Evolutionary conservation across 2,329 filamentous ascomycete genomes (phyloP).

Genomic region (Ilyonectria sp.): DNA sequence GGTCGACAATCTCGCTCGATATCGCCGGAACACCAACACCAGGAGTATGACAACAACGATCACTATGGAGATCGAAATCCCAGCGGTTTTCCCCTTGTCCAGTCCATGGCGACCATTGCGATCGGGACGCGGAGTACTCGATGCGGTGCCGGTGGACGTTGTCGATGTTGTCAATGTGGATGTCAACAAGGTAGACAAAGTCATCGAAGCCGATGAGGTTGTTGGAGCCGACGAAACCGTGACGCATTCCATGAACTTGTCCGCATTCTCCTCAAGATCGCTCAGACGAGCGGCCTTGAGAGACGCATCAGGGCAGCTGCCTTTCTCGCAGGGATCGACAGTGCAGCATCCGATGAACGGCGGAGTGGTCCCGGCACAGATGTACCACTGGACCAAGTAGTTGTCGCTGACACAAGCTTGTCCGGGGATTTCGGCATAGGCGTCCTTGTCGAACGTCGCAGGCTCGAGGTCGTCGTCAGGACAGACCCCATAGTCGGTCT

Average conservation of each 20-base stretch:
- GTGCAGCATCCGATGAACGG: conserved; percentile 59
- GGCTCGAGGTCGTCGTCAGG: conserved; percentile 40
- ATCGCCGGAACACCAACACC: too few species aligned
- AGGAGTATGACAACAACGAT: too few species aligned
- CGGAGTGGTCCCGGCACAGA: conserved; percentile 48
- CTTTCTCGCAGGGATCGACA: conserved; percentile 39
- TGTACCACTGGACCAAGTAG: conserved; percentile 50
- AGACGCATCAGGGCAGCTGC: conserved; percentile 29
- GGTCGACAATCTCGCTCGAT: too few species aligned
- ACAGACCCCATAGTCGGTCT: conserved; percentile 35
- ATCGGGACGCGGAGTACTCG: too few species aligned
- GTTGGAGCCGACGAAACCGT: background rate
- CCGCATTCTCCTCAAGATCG: conserved; percentile 4
- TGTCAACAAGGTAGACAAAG: background rate
- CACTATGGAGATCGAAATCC: too few species aligned
- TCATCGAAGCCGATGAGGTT: background rate
- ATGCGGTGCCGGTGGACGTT: background rate
- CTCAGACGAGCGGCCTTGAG: conserved; percentile 39
- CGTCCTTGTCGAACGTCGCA: conserved; percentile 48
- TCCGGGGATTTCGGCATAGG: conserved; percentile 45
- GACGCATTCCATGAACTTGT: conserved; percentile 7
- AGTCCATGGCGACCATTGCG: too few species aligned
- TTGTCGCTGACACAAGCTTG: conserved; percentile 52
- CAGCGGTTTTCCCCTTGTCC: too few species aligned
- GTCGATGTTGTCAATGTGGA: background rate